Conservation (phyloP, 2,329 filamentous ascomycete genomes). For the Coniella lustricola region DNA sequence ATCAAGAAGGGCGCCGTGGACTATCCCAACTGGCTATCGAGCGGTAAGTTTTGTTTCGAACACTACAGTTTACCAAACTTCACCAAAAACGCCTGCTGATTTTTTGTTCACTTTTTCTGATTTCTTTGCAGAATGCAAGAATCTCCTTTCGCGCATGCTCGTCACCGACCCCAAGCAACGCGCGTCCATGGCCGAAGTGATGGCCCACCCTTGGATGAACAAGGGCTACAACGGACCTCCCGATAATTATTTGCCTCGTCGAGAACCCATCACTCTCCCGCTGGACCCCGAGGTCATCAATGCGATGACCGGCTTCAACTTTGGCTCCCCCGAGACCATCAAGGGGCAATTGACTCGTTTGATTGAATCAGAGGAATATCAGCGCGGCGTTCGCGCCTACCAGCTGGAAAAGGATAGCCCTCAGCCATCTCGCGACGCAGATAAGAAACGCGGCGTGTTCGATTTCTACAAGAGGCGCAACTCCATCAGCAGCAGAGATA, state of each 20-base stretch:
- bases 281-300: constrained; percentile 77
- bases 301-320: constrained; percentile 97
- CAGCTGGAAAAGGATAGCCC: constrained; percentile 58
- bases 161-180: constrained; percentile 87
- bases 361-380: constrained; percentile 92
- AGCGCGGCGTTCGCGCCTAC: constrained; percentile 67
- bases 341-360: constrained; percentile 72
- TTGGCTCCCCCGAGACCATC: constrained; percentile 80
- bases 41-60: constrained; percentile 54
- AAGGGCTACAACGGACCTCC: constrained; percentile 83
- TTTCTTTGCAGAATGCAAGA: constrained; percentile 68
- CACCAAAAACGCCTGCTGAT: neutral
- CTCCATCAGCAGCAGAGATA: constrained; percentile 83
- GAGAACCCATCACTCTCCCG: constrained; percentile 79
- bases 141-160: constrained; percentile 89
- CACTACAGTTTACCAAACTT: neutral
- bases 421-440: constrained; percentile 54
- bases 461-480: constrained; percentile 96
- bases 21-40: constrained; percentile 87
- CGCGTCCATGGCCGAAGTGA: constrained; percentile 82
- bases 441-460: constrained; percentile 79
- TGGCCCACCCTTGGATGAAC: constrained; percentile 91
- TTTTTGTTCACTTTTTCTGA: too few species aligned
- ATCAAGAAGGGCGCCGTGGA: constrained; percentile 97
- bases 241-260: constrained; percentile 78